Base-by-base conservation (phyloP, 805 yeast species). In the Zygoascus ofunaensis region DNA sequence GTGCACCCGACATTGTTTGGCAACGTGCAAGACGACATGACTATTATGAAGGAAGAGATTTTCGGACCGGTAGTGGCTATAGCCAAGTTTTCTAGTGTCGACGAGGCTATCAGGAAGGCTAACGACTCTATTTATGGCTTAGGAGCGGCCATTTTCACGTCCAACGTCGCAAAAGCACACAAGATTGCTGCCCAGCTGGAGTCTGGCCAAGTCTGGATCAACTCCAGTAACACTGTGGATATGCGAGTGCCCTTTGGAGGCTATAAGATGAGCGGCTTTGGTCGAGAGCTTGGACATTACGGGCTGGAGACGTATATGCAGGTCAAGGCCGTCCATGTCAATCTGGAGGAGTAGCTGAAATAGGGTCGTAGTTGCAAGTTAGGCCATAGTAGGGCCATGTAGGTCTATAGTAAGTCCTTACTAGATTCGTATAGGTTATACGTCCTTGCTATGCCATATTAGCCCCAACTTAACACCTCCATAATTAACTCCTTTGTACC, bases 21-120 rank as follows among this genome's bases (percentile, higher is more conserved):
- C 53, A 87, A 84, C 59, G 95, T 86, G 51, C 71, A 71, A 19
- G 82, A 80, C 62, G 70, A 78, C 60, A 79, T 78, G 81, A 70
- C 72, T 54, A 79, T 89, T 62, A 87, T 84, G 55, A 76, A 72
- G 63, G 96, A 87, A 63, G 97, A 87, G 73, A 85, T 87, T 62
- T 87, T 89, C 57, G 97, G 97, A 46, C 97, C 97, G 33, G 92
- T 89, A 47, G 90, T 85, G 48, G 79, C 87, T 19, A 76, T 86
- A 48, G 71, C 83, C 57, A 87, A 86, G 71, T 89, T 89, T 70
- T 70, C 72, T 58, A 78, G 85, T 52, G 79, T 79, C 52, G 95
- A 86, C 52, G 94, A 90, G 61, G 95, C 79, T 42, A 72, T 89
- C 43, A 67, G 63, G 47, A 64, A 72, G 61, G 95, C 96, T 43